Conservation (phyloP, 23 red algal species). For the Gracilaria gracilis region DNA sequence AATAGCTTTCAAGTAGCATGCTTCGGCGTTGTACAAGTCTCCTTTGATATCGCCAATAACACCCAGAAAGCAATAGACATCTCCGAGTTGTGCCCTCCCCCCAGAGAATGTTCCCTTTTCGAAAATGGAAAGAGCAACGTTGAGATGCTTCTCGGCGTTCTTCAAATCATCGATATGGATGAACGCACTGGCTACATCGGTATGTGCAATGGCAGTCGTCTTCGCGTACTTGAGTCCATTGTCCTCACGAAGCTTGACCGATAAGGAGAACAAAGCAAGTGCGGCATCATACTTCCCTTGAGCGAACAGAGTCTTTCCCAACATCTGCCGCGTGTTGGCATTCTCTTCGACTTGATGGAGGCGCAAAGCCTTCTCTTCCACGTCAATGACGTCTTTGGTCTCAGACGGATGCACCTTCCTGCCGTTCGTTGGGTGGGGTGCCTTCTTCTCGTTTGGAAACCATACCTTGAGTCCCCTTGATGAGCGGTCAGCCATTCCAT, state of each 20-base stretch:
- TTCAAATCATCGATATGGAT: slow-evolving; percentile 74
- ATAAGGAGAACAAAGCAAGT: slow-evolving; percentile 74
- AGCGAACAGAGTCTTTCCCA: slow-evolving; percentile 70
- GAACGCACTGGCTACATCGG: slow-evolving; percentile 75
- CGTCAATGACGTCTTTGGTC: slow-evolving; percentile 62
- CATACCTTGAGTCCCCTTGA: slow-evolving; percentile 61
- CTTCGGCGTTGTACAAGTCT: slow-evolving; percentile 42
- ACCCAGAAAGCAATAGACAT: slow-evolving; percentile 68
- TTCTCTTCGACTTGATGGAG: slow-evolving; percentile 82
- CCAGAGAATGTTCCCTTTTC: slow-evolving; percentile 63
- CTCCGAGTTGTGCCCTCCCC: slow-evolving; percentile 50
- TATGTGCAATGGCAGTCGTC: slow-evolving; percentile 74
- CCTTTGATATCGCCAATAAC: slow-evolving; percentile 66
- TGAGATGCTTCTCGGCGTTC: slow-evolving; percentile 84
- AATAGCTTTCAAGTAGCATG: slow-evolving; percentile 60
- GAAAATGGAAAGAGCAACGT: slow-evolving; percentile 67
- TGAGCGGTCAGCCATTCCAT: slow-evolving; percentile 40
- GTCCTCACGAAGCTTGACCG: slow-evolving; percentile 76
- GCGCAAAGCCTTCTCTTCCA: slow-evolving; percentile 34
- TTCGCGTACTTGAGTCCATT: slow-evolving; percentile 79
- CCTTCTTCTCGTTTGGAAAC: slow-evolving; percentile 62
- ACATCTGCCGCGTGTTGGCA: slow-evolving; percentile 69
- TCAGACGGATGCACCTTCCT: slow-evolving; percentile 50
- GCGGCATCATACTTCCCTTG: slow-evolving; percentile 78
- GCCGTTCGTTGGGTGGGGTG: slow-evolving; percentile 7